These are phyloP conservation scores for Apiospora koreana DNA, from an alignment of 2,329 filamentous ascomycete species.

Conservation along the genomic window DNA sequence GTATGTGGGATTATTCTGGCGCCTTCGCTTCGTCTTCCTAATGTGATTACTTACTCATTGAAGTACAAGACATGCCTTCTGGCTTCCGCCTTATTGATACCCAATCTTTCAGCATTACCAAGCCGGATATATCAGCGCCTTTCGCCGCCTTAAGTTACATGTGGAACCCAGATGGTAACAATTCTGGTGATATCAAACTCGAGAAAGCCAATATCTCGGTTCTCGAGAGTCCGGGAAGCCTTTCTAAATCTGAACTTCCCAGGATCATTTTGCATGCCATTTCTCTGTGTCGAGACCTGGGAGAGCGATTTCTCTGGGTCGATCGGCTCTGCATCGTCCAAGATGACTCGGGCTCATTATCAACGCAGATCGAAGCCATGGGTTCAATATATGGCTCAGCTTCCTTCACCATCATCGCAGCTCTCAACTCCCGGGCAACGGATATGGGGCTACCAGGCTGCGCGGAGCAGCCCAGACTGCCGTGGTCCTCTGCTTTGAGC, in stretches of 20 bases:
- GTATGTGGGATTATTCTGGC: no score
- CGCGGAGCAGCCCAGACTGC: neutral
- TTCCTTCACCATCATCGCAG: neutral
- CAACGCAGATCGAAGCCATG: neutral
- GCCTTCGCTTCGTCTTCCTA: neutral
- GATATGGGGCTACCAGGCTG: neutral
- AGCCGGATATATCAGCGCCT: neutral
- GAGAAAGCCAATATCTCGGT: neutral
- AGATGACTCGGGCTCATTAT: neutral
- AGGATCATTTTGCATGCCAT: neutral
- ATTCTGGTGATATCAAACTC: neutral
- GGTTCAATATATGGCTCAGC: neutral
- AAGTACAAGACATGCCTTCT: neutral
- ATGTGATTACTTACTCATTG: no score
- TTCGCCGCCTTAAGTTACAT: conserved; percentile 1
- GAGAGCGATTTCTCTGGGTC: neutral
- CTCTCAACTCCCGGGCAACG: neutral
- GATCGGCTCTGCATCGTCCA: conserved; percentile 7
- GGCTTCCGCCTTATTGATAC: neutral
- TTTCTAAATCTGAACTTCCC: neutral
- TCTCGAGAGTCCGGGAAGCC: neutral
- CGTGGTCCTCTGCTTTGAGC: neutral
- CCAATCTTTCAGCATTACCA: neutral
- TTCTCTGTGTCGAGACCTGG: neutral
- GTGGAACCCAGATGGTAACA: neutral